Conservation (phyloP, 1,284 basidiomycete species). For the Rhodotorula glutinis region DNA sequence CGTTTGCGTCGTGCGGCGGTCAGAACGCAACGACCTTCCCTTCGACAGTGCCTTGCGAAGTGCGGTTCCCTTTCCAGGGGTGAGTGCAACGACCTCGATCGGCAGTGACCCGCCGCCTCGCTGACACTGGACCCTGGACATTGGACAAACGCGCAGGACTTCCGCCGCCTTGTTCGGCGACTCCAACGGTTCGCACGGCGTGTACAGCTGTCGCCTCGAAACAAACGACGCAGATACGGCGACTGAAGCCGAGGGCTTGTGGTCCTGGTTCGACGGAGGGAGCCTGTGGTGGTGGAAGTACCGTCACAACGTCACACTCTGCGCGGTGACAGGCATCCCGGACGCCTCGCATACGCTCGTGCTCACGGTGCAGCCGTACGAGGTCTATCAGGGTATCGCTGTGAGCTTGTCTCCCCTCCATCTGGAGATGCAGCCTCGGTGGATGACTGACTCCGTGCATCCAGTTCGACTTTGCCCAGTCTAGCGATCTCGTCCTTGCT, state of each 20-base stretch:
- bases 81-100: background rate
- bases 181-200: constrained; percentile 7
- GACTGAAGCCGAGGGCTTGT: background rate
- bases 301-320: background rate
- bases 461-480: constrained; percentile 10
- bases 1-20: constrained; percentile 1
- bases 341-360: constrained; percentile 4
- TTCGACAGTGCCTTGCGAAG: background rate
- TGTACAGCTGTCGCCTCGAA: constrained; percentile 1
- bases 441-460: too few species aligned
- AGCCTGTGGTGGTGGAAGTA: constrained; percentile 1
- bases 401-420: background rate
- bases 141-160: background rate
- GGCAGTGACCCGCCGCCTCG: too few species aligned
- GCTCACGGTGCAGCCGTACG: constrained; percentile 2
- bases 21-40: background rate
- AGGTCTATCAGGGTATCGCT: constrained; percentile 5
- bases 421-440: too few species aligned
- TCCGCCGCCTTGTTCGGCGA: constrained; percentile 8
- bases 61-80: constrained; percentile 6
- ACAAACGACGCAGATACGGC: background rate
- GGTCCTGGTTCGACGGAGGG: constrained; percentile 12
- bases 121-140: background rate
- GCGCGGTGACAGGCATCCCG: background rate
- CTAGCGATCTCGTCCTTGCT: background rate